These are phyloP conservation scores for Ceriops tagal DNA, from an alignment of 345 rosid species.

Conservation along the genomic window DNA sequence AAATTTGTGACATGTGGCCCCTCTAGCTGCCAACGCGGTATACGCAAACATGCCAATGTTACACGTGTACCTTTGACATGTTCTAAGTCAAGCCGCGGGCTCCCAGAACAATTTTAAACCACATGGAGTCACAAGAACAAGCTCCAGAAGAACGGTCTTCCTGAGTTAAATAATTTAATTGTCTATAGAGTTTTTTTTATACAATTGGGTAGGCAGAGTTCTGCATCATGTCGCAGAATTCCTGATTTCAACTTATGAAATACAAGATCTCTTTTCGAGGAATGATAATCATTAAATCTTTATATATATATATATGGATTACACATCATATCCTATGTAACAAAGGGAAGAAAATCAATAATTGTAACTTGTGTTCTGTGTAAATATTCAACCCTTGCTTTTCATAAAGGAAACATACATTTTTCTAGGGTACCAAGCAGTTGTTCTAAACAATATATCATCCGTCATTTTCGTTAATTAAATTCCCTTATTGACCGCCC, in stretches of 20 bases:
- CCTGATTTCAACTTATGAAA: not conserved
- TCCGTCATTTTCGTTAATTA: slow-evolving; percentile 3
- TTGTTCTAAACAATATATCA: slow-evolving; percentile 1
- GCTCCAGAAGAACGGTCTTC: not conserved
- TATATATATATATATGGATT: too few species aligned
- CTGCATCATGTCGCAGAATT: not conserved
- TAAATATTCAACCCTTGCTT: not conserved
- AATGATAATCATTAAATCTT: not conserved
- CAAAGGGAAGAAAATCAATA: not conserved
- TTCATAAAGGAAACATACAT: slow-evolving; percentile 9
- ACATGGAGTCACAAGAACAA: not conserved
- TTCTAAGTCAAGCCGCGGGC: too few species aligned
- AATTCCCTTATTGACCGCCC: slow-evolving; percentile 17
- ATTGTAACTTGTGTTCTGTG: not conserved
- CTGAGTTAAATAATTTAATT: too few species aligned
- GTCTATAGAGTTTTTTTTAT: too few species aligned
- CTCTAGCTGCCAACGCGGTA: not conserved
- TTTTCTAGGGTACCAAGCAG: slow-evolving; percentile 21
- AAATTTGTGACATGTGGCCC: not conserved
- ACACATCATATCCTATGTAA: not conserved
- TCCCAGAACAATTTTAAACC: too few species aligned
- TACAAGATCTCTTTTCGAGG: not conserved
- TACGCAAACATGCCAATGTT: not conserved
- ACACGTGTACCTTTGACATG: slow-evolving; percentile 2
- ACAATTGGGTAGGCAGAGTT: not conserved